Conservation (phyloP, 331 rosid species). For the Dryas integrifolia region DNA sequence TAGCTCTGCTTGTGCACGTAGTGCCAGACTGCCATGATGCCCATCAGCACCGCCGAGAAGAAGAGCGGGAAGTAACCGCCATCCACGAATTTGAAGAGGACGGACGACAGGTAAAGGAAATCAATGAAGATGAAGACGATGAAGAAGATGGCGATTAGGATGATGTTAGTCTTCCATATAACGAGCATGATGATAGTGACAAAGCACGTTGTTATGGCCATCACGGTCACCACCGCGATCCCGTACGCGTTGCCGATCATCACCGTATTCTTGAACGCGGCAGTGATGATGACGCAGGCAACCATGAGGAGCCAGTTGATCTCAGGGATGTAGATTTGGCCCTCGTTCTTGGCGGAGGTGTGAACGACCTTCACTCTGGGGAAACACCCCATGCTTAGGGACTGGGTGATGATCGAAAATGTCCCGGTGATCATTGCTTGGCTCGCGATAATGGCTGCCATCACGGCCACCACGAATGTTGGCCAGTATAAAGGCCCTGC, state of each 20-base stretch:
- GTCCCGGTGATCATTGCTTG: conserved; percentile 57
- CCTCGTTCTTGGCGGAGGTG: conserved; percentile 40
- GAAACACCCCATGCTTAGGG: conserved; percentile 43
- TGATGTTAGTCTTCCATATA: conserved; percentile 26
- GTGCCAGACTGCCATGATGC: conserved; percentile 15
- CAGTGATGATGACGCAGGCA: conserved; percentile 35
- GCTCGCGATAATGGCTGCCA: conserved; percentile 53
- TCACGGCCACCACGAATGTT: conserved; percentile 40
- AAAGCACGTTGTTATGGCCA: conserved; percentile 11
- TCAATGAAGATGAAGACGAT: neutral
- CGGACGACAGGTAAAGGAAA: conserved; percentile 5
- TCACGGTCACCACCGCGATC: conserved; percentile 19
- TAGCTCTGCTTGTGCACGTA: conserved; percentile 17
- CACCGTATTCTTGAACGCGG: conserved; percentile 34
- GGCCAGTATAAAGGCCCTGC: conserved; percentile 48
- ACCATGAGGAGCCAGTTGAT: conserved; percentile 49
- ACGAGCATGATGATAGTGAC: conserved; percentile 17
- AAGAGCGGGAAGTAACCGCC: conserved; percentile 23
- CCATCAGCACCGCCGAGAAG: neutral
- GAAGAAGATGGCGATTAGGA: neutral
- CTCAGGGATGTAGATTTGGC: conserved; percentile 56
- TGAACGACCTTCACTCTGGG: conserved; percentile 47
- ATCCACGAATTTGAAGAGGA: conserved; percentile 19
- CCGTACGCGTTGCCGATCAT: conserved; percentile 43
- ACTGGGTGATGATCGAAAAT: conserved; percentile 44